A percentile compares a stretch with the other conserved stretches of the same genome.
These are phyloP conservation scores for Suhomyces prunicola DNA, from an alignment of 805 yeast species.

Conservation along the genomic window DNA sequence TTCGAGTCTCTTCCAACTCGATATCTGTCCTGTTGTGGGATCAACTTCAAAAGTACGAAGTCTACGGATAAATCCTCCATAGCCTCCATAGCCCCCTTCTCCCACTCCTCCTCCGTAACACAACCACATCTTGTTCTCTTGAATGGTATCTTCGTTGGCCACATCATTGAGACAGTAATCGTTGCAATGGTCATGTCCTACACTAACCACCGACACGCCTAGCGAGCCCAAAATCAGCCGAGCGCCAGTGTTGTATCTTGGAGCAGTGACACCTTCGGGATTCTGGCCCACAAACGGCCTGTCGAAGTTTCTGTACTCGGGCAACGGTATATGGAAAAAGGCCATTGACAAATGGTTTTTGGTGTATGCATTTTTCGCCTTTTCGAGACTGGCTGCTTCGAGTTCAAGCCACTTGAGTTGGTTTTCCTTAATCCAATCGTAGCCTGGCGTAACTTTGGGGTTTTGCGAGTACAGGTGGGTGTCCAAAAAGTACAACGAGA, in stretches of 20 bases:
- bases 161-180: constrained; percentile 76
- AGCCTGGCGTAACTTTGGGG: constrained; percentile 70
- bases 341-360: constrained; percentile 69
- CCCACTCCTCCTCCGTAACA: constrained; percentile 95
- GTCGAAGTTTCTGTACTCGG: constrained; percentile 62
- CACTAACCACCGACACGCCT: constrained; percentile 72
- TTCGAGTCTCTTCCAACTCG: constrained; percentile 74
- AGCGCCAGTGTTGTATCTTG: constrained; percentile 66
- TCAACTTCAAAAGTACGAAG: constrained; percentile 70
- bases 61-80: constrained; percentile 82
- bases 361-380: constrained; percentile 30
- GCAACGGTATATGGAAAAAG: constrained; percentile 90
- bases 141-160: constrained; percentile 20
- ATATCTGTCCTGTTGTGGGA: constrained; percentile 42
- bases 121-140: constrained; percentile 57
- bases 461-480: constrained; percentile 71
- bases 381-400: constrained; percentile 23
- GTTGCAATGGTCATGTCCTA: constrained; percentile 96
- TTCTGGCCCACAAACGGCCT: constrained; percentile 55
- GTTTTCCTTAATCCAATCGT: constrained; percentile 76
- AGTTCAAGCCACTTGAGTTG: constrained; percentile 60
- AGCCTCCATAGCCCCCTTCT: constrained; percentile 95
- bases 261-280: constrained; percentile 78
- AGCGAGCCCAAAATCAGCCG: constrained; percentile 54
- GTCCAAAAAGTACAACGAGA: constrained; percentile 75